Percentiles rank a stretch among this genome's conserved stretches.
These are phyloP conservation scores for Ambrosiella xylebori DNA, from an alignment of 2,329 filamentous ascomycete genomes.

Conservation along the genomic window DNA sequence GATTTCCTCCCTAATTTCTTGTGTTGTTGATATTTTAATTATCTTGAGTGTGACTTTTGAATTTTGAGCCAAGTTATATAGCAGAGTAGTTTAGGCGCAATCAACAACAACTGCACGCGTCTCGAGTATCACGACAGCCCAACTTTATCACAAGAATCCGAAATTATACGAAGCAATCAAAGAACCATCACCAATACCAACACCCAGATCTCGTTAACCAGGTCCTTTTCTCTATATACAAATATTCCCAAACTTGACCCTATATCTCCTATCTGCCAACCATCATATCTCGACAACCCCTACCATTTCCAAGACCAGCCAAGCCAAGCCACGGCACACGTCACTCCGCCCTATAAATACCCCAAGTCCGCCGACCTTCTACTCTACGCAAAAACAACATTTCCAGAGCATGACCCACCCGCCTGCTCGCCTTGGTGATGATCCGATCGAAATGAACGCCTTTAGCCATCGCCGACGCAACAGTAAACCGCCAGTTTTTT, in stretches of 20 bases:
- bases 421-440: conserved; percentile 4
- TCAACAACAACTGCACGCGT: no score
- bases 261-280: neutral
- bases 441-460: conserved; percentile 11
- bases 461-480: conserved; percentile 16
- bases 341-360: neutral
- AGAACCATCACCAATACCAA: neutral
- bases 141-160: no score
- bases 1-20: no score
- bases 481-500: conserved; percentile 10
- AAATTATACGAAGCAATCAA: neutral
- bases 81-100: no score
- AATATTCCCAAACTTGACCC: neutral
- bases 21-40: no score
- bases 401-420: neutral
- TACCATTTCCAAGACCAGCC: neutral
- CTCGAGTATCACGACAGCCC: no score
- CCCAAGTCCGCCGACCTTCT: neutral
- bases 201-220: neutral
- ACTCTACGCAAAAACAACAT: no score
- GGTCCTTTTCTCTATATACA: neutral
- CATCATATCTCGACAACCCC: neutral
- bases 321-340: neutral
- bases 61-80: no score
- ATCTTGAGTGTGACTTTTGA: no score